Evolutionary conservation across 2,329 filamentous ascomycete species (phyloP), one percentile per base, ranked within the genome.

Genomic region (Stylonectria norvegica): DNA sequence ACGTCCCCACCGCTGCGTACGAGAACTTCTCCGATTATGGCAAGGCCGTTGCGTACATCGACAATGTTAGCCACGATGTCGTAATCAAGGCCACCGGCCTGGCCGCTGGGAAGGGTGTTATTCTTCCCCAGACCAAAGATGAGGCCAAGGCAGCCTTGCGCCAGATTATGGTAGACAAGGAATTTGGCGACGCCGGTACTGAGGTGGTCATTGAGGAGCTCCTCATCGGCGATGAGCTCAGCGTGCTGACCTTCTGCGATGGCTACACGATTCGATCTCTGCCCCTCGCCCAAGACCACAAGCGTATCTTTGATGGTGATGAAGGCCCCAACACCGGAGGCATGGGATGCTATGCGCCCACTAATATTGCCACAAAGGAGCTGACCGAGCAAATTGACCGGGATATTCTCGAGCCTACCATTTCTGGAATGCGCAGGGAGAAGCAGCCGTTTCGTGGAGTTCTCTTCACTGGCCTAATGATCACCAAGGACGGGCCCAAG

Each of bases 291-390:
- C 93, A 98, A 65, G 93, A 97, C 64, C 93, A 98, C 73, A 97
- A 98, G 76, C 81, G 89, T 47, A 89, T 94, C 50, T 86, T 86
- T 38, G 93, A 98, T 58, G 88, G 86, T 39, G 91, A 97, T 61
- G 76, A 79, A 35, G 93, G 93, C 2, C 87, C 89, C 25, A 97
- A 97, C 69, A 97, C 93, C 2, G 93, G 91, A 44, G 93, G 93
- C 28, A 97, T 97, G 93, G 93, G 93, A 36, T 95, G 89, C 61
- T 97, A 97, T 65, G 89, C 90, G 12, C 87, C 87, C n/a, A 94
- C 90, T 2, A 85, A 80, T 49, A 83, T 90, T 55, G 83, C 85
- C 20, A 85, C 84, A 0, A 78, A 81, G 36, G 79, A 84, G 46
- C 73, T 95, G n/a, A 76, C 93, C 14, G 83, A 83, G 14, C 75